Percentiles rank a stretch among this genome's conserved stretches.
phyloP scores from a whole-genome alignment of 129 eudicot species.

The Apium graveolens region DNA sequence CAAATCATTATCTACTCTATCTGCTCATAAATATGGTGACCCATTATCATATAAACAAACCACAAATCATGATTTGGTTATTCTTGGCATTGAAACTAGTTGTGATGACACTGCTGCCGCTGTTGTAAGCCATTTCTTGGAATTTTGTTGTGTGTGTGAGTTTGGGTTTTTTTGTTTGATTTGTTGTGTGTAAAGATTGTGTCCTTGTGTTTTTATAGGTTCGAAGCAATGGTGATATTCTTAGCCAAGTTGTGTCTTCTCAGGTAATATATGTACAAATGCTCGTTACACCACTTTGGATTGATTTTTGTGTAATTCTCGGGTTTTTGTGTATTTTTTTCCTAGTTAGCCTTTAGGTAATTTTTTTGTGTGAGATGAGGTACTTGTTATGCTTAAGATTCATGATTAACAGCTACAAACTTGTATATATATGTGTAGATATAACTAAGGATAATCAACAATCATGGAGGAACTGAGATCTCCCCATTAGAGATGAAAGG shows the following conservation, averaged over 20 bases:
- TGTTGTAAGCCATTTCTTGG: slow-evolving; percentile 43
- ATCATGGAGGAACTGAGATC: too few relatives aligned
- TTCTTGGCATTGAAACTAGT: slow-evolving; percentile 92
- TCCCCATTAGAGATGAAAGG: too few relatives aligned
- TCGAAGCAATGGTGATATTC: slow-evolving; percentile 76
- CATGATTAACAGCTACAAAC: too few relatives aligned
- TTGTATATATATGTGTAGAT: too few relatives aligned
- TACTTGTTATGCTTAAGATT: too few relatives aligned
- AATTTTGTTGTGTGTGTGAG: too few relatives aligned
- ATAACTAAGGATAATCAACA: too few relatives aligned
- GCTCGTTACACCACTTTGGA: too few relatives aligned
- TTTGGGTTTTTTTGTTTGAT: background rate
- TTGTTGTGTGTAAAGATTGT: slow-evolving; percentile 7
- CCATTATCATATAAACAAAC: slow-evolving; percentile 12
- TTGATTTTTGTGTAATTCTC: background rate
- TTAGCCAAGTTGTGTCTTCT: slow-evolving; percentile 95
- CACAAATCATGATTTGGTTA: slow-evolving; percentile 40
- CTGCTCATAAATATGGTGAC: slow-evolving; percentile 14
- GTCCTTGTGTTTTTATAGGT: slow-evolving; percentile 38
- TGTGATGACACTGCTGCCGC: slow-evolving; percentile 97
- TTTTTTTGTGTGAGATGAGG: too few relatives aligned
- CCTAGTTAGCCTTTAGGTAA: background rate
- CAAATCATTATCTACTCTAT: slow-evolving; percentile 19
- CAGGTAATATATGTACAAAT: slow-evolving; percentile 43
- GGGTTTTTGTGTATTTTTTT: background rate